Conservation (phyloP, 2,329 filamentous ascomycete genomes). For the Capronia coronata region DNA sequence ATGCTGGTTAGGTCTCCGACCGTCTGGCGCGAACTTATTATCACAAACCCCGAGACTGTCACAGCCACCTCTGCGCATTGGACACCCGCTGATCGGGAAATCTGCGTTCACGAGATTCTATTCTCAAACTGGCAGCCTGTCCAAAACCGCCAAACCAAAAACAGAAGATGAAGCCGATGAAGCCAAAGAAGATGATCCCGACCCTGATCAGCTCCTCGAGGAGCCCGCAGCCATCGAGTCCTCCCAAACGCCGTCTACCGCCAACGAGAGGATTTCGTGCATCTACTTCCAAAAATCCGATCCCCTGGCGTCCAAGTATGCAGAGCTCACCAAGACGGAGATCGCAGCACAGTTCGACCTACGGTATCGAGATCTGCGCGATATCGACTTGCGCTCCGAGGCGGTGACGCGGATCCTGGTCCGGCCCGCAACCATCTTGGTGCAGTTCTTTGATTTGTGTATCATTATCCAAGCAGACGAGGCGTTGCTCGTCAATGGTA, state of each 20-base stretch:
- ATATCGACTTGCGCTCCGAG: constrained; percentile 33
- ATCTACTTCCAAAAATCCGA: constrained; percentile 15
- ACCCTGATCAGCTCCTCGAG: neutral
- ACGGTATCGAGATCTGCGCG: constrained; percentile 32
- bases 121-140: neutral
- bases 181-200: neutral
- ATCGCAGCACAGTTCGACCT: constrained; percentile 22
- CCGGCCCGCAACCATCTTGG: constrained; percentile 32
- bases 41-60: too few relatives aligned
- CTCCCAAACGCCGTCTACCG: neutral
- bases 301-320: constrained; percentile 5
- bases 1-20: neutral
- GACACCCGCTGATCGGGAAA: neutral
- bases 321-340: constrained; percentile 17
- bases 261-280: constrained; percentile 12
- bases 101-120: neutral
- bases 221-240: neutral
- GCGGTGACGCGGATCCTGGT: constrained; percentile 35
- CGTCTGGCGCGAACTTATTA: too few relatives aligned
- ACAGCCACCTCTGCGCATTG: too few relatives aligned
- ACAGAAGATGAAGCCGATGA: neutral
- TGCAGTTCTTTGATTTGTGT: constrained; percentile 36
- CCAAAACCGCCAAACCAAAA: neutral
- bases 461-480: constrained; percentile 33
- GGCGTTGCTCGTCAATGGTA: constrained; percentile 30